A percentile compares a stretch with the other conserved stretches of the same genome.
Evolutionary conservation across 2,329 filamentous ascomycete genomes (phyloP).

Genomic region (Tolypocladium guangdongense): DNA sequence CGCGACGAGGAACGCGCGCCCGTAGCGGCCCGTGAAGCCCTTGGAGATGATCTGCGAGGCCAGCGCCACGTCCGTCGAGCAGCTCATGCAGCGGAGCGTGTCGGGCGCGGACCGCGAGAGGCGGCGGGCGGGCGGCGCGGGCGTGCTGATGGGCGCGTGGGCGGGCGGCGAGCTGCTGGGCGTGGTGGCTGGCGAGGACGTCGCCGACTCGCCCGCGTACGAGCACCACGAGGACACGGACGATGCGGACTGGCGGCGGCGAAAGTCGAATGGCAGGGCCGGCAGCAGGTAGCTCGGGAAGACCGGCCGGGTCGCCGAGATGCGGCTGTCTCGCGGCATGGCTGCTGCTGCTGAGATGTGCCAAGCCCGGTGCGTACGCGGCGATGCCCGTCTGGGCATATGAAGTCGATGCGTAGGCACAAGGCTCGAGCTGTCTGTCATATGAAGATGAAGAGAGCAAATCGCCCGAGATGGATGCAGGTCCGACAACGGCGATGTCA

Average conservation of each 20-base stretch:
- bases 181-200: conserved; percentile 16
- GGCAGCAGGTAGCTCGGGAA: conserved; percentile 44
- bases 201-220: conserved; percentile 10
- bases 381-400: background rate
- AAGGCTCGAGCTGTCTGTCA: background rate
- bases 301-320: conserved; percentile 29
- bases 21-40: conserved; percentile 55
- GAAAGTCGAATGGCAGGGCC: conserved; percentile 36
- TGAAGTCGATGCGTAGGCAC: background rate
- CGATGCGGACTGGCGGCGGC: conserved; percentile 27
- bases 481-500: background rate
- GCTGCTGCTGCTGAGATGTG: background rate
- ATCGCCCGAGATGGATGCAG: background rate
- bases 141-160: conserved; percentile 7
- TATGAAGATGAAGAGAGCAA: background rate
- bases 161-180: conserved; percentile 15
- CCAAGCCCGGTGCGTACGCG: background rate
- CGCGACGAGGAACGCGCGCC: conserved; percentile 51
- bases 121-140: conserved; percentile 5
- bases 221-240: conserved; percentile 21
- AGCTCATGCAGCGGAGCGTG: conserved; percentile 47
- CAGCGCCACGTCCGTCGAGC: conserved; percentile 51
- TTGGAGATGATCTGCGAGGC: conserved; percentile 52
- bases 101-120: conserved; percentile 37
- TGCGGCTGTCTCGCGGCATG: conserved; percentile 17